phyloP scores from a whole-genome alignment of 805 yeast species.

The Tanozyma kutaoensis region DNA sequence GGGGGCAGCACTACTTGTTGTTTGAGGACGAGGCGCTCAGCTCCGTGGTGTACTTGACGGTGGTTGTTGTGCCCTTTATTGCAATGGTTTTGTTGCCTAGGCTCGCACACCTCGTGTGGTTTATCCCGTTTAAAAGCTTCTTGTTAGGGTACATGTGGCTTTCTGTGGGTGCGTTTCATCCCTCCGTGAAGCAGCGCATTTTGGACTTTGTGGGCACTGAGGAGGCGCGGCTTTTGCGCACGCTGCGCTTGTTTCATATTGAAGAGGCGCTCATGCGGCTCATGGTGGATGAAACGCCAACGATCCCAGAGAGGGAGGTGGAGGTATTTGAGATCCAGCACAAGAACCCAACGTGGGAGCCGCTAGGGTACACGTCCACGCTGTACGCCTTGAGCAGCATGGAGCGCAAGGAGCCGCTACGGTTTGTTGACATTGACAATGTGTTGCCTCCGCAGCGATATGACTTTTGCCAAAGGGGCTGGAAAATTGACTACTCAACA shows the following conservation, averaged over 20 bases:
- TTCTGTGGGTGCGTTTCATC: conserved; percentile 31
- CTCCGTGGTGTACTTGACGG: conserved; percentile 30
- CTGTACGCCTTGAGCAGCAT: conserved; percentile 34
- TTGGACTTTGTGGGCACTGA: conserved; percentile 43
- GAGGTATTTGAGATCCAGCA: conserved; percentile 61
- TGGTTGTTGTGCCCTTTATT: conserved; percentile 11
- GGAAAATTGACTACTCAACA: conserved; percentile 58
- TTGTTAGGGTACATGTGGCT: conserved; percentile 39
- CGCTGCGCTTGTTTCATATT: conserved; percentile 33
- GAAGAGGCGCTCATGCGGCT: conserved; percentile 23
- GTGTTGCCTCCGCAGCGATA: conserved; percentile 49
- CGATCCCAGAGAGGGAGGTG: conserved; percentile 20
- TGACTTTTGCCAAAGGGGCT: conserved; percentile 35
- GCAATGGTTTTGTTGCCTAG: conserved; percentile 16
- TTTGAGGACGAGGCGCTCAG: conserved; percentile 54
- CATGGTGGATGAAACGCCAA: conserved; percentile 3
- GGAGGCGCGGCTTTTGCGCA: conserved; percentile 42
- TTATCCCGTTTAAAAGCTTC: conserved; percentile 15
- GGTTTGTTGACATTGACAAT: conserved; percentile 3
- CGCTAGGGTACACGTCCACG: conserved; percentile 44
- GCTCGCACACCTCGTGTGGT: conserved; percentile 12
- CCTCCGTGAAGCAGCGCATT: conserved; percentile 32
- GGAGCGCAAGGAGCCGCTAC: neutral
- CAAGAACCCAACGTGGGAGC: conserved; percentile 46
- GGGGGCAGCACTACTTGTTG: conserved; percentile 44